Evolutionary conservation across 2,329 filamentous ascomycete species (phyloP).

Genomic region (Davidsoniella eucalypti): DNA sequence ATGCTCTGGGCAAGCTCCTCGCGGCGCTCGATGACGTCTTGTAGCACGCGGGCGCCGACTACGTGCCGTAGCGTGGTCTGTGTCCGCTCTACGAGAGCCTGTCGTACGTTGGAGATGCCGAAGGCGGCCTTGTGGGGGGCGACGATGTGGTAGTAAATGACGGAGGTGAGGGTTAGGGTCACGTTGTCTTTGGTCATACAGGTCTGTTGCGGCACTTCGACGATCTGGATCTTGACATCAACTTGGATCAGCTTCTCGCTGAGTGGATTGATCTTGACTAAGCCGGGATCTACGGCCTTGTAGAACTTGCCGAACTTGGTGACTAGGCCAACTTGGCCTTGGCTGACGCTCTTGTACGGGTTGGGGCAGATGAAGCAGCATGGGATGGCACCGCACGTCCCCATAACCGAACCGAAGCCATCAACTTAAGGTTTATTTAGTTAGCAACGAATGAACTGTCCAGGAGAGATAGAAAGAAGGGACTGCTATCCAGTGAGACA

Average conservation of each 20-base stretch:
- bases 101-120: slow-evolving; percentile 83
- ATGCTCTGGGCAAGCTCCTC: slow-evolving; percentile 95
- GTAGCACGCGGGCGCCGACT: slow-evolving; percentile 82
- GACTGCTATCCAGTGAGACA: slow-evolving; percentile 20
- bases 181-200: slow-evolving; percentile 99
- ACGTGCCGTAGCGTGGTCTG: slow-evolving; percentile 96
- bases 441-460: background rate
- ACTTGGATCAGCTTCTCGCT: slow-evolving; percentile 80
- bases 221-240: slow-evolving; percentile 98
- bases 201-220: slow-evolving; percentile 87
- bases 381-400: slow-evolving; percentile 69
- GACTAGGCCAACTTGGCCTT: slow-evolving; percentile 89
- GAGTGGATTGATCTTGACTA: slow-evolving; percentile 94
- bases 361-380: slow-evolving; percentile 90
- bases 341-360: slow-evolving; percentile 80
- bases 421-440: slow-evolving; percentile 37
- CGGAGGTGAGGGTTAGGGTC: slow-evolving; percentile 78
- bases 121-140: slow-evolving; percentile 94
- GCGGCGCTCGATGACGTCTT: slow-evolving; percentile 95
- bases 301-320: slow-evolving; percentile 94
- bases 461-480: background rate
- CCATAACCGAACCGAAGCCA: slow-evolving; percentile 54
- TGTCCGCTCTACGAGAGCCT: slow-evolving; percentile 93
- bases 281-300: slow-evolving; percentile 86
- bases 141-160: slow-evolving; percentile 98